Evolutionary conservation across 1,284 basidiomycete species (phyloP).

Genomic region (Trametes polyzona): DNA sequence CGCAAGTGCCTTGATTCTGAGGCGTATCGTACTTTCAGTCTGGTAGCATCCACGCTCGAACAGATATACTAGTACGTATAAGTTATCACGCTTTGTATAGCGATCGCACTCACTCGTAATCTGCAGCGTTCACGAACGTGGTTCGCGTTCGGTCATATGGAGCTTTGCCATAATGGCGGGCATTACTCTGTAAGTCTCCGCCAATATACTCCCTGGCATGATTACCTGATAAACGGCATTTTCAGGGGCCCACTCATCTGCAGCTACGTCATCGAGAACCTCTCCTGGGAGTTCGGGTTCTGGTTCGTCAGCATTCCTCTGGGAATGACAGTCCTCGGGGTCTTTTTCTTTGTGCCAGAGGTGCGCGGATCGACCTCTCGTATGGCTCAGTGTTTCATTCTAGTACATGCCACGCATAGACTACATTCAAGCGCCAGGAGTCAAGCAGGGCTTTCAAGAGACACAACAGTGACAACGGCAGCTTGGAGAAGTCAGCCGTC

Average conservation of each 20-base stretch:
- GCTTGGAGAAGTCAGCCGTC: slow-evolving; percentile 29
- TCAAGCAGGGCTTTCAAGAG: background rate
- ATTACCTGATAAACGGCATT: background rate
- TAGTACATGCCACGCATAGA: slow-evolving; percentile 20
- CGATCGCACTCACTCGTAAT: too few species aligned
- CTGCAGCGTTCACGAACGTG: slow-evolving; percentile 46
- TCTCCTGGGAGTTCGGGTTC: slow-evolving; percentile 47
- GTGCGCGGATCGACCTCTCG: slow-evolving; percentile 17
- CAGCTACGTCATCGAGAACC: slow-evolving; percentile 46
- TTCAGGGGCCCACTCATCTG: slow-evolving; percentile 42
- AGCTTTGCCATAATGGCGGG: slow-evolving; percentile 47
- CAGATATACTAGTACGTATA: slow-evolving; percentile 47
- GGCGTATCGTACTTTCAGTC: slow-evolving; percentile 23
- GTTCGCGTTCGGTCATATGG: slow-evolving; percentile 46
- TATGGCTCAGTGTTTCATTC: background rate
- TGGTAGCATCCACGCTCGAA: slow-evolving; percentile 48
- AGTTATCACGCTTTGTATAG: too few species aligned
- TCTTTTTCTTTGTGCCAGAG: slow-evolving; percentile 50
- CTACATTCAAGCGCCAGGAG: slow-evolving; percentile 33
- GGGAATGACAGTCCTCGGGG: slow-evolving; percentile 38
- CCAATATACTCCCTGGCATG: background rate
- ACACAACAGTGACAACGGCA: slow-evolving; percentile 32
- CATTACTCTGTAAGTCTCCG: slow-evolving; percentile 41
- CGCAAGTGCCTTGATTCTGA: background rate
- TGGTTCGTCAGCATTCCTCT: slow-evolving; percentile 48